Conservation (phyloP, 129 eudicot genomes). For the Flaveria robusta region DNA sequence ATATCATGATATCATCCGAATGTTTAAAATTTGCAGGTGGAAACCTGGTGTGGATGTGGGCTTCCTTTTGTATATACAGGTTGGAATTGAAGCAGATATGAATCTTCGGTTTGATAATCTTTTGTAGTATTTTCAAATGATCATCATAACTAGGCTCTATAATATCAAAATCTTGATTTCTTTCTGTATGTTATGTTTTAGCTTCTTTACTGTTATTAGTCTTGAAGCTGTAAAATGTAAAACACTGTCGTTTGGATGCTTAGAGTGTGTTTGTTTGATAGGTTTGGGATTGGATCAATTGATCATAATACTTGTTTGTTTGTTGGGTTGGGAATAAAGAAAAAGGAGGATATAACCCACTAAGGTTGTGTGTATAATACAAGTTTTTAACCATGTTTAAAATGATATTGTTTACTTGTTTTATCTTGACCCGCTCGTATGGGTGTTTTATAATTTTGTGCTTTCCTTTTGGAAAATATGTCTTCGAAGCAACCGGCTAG, state of each 20-base stretch:
- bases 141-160: constrained; percentile 26
- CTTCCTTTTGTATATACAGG: constrained; percentile 37
- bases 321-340: background rate
- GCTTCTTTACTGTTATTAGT: constrained; percentile 20
- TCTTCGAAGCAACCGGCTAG: no score
- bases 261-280: constrained; percentile 14
- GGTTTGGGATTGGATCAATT: background rate
- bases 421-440: no score
- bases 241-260: constrained; percentile 16
- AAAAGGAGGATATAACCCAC: background rate
- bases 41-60: constrained; percentile 23
- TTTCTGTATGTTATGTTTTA: constrained; percentile 20
- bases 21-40: constrained; percentile 34
- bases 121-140: constrained; percentile 25
- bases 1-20: constrained; percentile 16
- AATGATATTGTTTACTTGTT: no score
- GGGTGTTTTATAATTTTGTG: no score
- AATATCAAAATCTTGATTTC: constrained; percentile 6
- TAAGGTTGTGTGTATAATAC: no score
- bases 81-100: constrained; percentile 29
- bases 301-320: background rate
- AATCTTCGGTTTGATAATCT: constrained; percentile 21
- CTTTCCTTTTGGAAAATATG: no score
- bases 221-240: constrained; percentile 19
- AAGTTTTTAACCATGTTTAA: no score